Evolutionary conservation across 352 stramenopile species (phyloP), one percentile per base, ranked within the genome.

Genomic region (Phytopythium sindhum): DNA sequence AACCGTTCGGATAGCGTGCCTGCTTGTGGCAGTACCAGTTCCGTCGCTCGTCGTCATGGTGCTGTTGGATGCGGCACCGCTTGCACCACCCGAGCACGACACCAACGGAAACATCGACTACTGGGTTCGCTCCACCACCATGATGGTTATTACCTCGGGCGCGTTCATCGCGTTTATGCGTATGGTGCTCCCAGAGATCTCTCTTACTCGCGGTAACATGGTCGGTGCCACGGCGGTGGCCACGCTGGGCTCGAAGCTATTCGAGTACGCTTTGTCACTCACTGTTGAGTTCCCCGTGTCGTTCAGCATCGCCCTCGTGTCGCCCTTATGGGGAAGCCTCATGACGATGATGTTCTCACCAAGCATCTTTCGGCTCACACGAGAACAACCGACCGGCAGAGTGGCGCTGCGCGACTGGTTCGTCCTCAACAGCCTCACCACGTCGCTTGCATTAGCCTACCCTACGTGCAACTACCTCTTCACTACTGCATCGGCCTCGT

Each of bases 391-490:
- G 19, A 31, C 48, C 8, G 37, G 60, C 19, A 66, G 55, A 29
- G 31, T n/a, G n/a, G 52, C 58, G n/a, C 35, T 63, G 28, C 23
- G 24, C 23, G 31, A 56, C 63, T 44, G 23, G 29, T 48, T 65
- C 12, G 41, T 41, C n/a, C 26, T 65, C 21, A 57, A 51, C 44
- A 19, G 45, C 10, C 23, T 65, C 39, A 28, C 57, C 24, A 60
- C 57, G 54, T 52, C 26, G 47, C 52, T 63, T 44, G 52, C 72
- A 21, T 45, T 45, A 7, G 31, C 72, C 44, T 75, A 78, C 39
- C 64, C 65, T 7, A 28, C 60, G 26, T 75, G 65, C 56, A 66
- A 31, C 9, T 64, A 57, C 52, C 19, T 67, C 12, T 78, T 78
- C 53, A 58, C 48, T 21, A 55, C 10, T 2, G 29, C 72, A 17